Base-by-base conservation (phyloP, 2,329 filamentous ascomycete genomes). In the Botrytis hyacinthi region DNA sequence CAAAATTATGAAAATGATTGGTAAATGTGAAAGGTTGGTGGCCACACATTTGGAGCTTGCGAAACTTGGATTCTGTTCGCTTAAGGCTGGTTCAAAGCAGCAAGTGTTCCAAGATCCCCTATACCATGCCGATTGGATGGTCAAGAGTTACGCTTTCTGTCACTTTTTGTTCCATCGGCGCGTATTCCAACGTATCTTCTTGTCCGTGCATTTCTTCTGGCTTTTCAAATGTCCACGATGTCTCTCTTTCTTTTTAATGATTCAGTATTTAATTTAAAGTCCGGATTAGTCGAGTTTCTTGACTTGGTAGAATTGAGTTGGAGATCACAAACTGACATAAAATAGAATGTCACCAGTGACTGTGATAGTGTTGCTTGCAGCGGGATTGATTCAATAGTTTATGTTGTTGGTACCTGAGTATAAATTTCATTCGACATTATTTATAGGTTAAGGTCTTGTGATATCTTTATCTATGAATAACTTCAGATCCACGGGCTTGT, bases 101-200 rank as follows among this genome's bases (percentile, higher is more conserved):
- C 77, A 75, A 76, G 76, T 77, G 79, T 79, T 80, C 77, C 78
- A 79, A 75, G 63, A 77, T 70, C 71, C 72, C 65, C 32, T 72
- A 65, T 57, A 46, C 35, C 59, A 67, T 70, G 72, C 68, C 71
- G 62, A 79, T 78, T 79, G 74, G 77, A 77, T 76, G 54, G 77
- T 70, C 72, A 29, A 62, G 42, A 46, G n/a, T 66, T 42, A 57
- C 48, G 35, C 48, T 68, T 68, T 40, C 46, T 57, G 35, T 42
- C 66, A 42, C 22, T 57, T 69, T 57, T 69, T 29, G 66, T 57
- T 69, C 37, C 40, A 71, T 65, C 42, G 57, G 66, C 68, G 72
- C 71, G 54, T 73, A 73, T n/a, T 54, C 46, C 22, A 65, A 46
- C 42, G 18, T 68, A 68, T 42, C 54, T 65, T 46, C 46, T 65